These are phyloP conservation scores for Rugosomyces carneus DNA, from an alignment of 1,284 basidiomycete species.

Conservation along the genomic window DNA sequence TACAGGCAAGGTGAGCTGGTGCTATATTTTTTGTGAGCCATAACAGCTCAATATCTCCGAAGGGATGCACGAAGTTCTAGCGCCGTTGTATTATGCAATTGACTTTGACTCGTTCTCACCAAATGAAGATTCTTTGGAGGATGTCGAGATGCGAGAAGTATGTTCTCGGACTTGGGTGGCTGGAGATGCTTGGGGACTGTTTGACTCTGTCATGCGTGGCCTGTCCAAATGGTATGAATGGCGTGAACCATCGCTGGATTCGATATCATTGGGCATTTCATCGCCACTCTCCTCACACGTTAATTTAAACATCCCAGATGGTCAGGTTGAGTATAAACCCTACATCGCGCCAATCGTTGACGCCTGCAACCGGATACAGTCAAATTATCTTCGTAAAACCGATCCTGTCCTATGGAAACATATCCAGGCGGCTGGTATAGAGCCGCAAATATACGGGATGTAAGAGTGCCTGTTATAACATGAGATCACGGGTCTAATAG, in stretches of 20 bases:
- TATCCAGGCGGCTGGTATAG: constrained; percentile 75
- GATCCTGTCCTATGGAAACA: constrained; percentile 78
- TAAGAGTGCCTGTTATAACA: constrained; percentile 35
- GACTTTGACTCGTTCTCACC: constrained; percentile 72
- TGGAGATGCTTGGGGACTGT: constrained; percentile 82
- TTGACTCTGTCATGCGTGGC: constrained; percentile 70
- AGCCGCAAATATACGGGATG: constrained; percentile 95
- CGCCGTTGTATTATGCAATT: constrained; percentile 75
- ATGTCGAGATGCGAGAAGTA: constrained; percentile 42
- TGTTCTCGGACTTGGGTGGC: constrained; percentile 67
- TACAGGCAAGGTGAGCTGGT: constrained; percentile 70
- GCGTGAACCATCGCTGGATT: constrained; percentile 47
- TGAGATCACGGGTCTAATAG: constrained; percentile 10
- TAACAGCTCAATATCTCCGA: not conserved
- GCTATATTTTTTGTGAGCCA: not conserved
- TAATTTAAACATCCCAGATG: constrained; percentile 36
- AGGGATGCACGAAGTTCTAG: constrained; percentile 93
- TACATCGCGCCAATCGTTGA: constrained; percentile 79
- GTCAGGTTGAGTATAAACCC: constrained; percentile 45
- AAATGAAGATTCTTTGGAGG: constrained; percentile 17
- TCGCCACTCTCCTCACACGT: constrained; percentile 38
- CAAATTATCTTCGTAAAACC: constrained; percentile 62
- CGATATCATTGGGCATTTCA: constrained; percentile 7
- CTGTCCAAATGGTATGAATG: constrained; percentile 88
- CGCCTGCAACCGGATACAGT: constrained; percentile 75